Base-by-base conservation (phyloP, 768 basidiomycete genomes). In the Tricholoma flavovirens region DNA sequence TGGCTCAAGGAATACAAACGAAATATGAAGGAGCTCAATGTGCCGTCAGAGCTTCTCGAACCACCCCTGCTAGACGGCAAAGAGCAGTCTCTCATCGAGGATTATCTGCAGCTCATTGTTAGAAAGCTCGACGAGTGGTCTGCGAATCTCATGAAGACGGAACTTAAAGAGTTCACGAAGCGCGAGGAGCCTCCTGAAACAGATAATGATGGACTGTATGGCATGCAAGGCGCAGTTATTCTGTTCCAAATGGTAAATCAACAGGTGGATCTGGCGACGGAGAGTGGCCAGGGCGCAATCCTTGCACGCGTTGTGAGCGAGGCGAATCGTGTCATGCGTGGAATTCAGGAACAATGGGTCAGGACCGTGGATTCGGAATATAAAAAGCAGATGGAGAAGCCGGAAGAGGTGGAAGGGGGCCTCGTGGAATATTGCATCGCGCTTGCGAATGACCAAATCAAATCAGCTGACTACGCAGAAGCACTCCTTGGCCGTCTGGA, bases 241-340 rank as follows among this genome's bases (percentile, higher is more conserved):
- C 77, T 99, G 58, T 98, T 98, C 80, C 91, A 97, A 72, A 94
- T 98, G 88, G 88, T 98, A 62, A 98, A 95, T 70, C 93, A 96
- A 71, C 96, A 98, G 70, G 81, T 93, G 56, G 96, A 98, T 66
- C 80, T 93, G 14, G 95, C 95, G 8, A 87, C 89, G 60, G 97
- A 98, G 69, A 98, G 94, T 62, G 91, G 92, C 5, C 97, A 98
- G 68, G 94, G 93, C 32, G 84, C 88, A 1, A 96, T 98, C 59
- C 82, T 99, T 32, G 86, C 93, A 15, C 86, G 89, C 8, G 94
- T 97, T 55, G 84, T 98, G 38, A 83, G 84, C 57, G 97, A 98
- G 69, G 80, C 82, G 59, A 88, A 88, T 62, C 86, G 92, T 33
- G 89, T 93, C 40, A 97, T 98, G 93, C 83, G 90, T 15, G 72